Percentiles rank a stretch among this genome's conserved stretches.
phyloP scores from a whole-genome alignment of 139 green algal genomes.

The Chlamydomonas sp. region DNA sequence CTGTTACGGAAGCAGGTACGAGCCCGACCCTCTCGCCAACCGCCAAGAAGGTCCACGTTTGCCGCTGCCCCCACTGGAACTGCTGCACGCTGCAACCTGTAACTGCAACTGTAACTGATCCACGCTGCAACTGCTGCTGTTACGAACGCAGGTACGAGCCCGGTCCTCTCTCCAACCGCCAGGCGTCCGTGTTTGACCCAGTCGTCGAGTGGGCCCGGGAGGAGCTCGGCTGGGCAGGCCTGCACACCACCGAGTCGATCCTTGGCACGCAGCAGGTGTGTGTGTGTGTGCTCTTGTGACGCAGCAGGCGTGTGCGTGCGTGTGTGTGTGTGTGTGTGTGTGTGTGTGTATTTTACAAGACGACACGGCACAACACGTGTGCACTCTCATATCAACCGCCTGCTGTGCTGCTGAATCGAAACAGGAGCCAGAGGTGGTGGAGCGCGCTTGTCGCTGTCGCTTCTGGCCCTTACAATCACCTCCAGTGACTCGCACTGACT shows the following conservation, averaged over 20 bases:
- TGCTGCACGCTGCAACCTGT: too few relatives aligned
- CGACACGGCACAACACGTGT: neutral
- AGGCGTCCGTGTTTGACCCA: conserved; percentile 42
- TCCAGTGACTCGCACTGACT: neutral
- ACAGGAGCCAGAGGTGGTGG: neutral
- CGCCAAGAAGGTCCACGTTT: neutral
- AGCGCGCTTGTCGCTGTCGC: neutral
- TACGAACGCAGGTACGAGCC: neutral
- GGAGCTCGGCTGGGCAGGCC: conserved; percentile 46
- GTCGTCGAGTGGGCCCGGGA: conserved; percentile 51
- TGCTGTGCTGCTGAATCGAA: neutral
- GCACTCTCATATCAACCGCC: neutral
- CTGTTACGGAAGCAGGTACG: neutral
- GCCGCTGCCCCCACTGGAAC: too few relatives aligned
- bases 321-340: conserved; percentile 24
- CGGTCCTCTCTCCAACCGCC: neutral
- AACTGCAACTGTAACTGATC: too few relatives aligned
- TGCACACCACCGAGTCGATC: conserved; percentile 50
- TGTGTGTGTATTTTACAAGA: conserved; percentile 4
- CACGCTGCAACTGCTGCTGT: neutral
- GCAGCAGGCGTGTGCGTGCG: conserved; percentile 25
- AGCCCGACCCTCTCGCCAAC: neutral
- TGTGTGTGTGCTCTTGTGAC: too few relatives aligned
- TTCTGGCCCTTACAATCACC: too few relatives aligned
- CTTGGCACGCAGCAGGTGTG: conserved; percentile 49